Evolutionary conservation across 352 stramenopile genomes (phyloP), one percentile per base, ranked within the genome.

Genomic region (Phytophthora agathidicida): DNA sequence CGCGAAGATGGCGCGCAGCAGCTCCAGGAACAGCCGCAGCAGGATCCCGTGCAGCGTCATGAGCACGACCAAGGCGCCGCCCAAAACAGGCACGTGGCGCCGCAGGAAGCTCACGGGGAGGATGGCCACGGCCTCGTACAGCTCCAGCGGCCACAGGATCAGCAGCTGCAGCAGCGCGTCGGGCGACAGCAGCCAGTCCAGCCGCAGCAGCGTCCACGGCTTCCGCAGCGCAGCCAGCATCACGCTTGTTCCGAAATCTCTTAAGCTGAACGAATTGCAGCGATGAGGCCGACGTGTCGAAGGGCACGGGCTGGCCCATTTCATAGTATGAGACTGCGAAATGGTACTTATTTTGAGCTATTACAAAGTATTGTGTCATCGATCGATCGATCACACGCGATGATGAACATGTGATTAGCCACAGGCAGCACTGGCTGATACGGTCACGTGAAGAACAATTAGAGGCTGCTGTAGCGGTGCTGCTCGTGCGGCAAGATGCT

Each of bases 381-480:
- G 49, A 42, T 35, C n/a, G n/a, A n/a, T n/a, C n/a, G n/a, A n/a
- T n/a, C n/a, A n/a, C n/a, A n/a, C n/a, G n/a, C n/a, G n/a, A n/a
- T n/a, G n/a, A n/a, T n/a, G n/a, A n/a, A n/a, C n/a, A n/a, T n/a
- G n/a, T n/a, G n/a, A n/a, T n/a, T n/a, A n/a, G n/a, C n/a, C n/a
- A n/a, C n/a, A n/a, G n/a, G 27, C 10, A 14, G 16, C 9, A 44
- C 22, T 22, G 30, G 22, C 16, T n/a, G n/a, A n/a, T n/a, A 30
- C n/a, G 23, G n/a, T 24, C 7, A 45, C 23, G 37, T 36, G 0
- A 17, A 35, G 10, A 32, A 46, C 38, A 67, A 57, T 63, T 76
- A 91, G 1, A 91, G 61, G 14, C 75, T 91, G 71, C 79, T 91
- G 68, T 94, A 93, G 64, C 85, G 83, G 42, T 91, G 79, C 51